Evolutionary conservation across 345 rosid genomes (phyloP).

Genomic region (Gossypium turneri): DNA sequence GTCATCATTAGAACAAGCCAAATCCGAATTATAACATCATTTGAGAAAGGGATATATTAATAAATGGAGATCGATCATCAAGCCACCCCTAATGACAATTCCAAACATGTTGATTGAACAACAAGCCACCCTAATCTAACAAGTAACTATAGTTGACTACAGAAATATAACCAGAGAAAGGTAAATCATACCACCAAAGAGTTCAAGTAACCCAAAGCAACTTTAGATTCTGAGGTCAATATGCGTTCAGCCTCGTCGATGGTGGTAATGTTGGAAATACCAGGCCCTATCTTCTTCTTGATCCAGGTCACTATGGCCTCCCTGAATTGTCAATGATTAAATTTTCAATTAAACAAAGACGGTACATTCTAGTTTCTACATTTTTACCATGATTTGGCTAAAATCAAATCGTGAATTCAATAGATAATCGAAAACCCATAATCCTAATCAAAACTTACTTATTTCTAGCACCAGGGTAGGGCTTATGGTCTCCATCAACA

Average conservation of each 20-base stretch:
- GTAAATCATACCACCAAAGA: constrained; percentile 70
- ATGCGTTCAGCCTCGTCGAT: constrained; percentile 79
- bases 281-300: constrained; percentile 94
- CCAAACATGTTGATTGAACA: neutral
- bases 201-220: constrained; percentile 81
- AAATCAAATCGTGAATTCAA: neutral
- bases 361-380: neutral
- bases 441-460: constrained; percentile 44
- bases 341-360: neutral
- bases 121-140: neutral
- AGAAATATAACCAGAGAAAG: neutral
- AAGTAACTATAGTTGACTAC: neutral
- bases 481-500: constrained; percentile 77
- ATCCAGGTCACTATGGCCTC: constrained; percentile 92
- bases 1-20: constrained; percentile 7
- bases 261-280: constrained; percentile 68
- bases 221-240: constrained; percentile 68
- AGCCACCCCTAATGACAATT: neutral
- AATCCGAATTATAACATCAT: neutral
- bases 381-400: neutral
- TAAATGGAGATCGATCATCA: neutral
- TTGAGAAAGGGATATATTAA: neutral
- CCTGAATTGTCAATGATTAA: constrained; percentile 34
- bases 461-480: constrained; percentile 75
- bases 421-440: neutral